phyloP scores from a whole-genome alignment of 352 stramenopile genomes.

The Pythium rishiriense region DNA sequence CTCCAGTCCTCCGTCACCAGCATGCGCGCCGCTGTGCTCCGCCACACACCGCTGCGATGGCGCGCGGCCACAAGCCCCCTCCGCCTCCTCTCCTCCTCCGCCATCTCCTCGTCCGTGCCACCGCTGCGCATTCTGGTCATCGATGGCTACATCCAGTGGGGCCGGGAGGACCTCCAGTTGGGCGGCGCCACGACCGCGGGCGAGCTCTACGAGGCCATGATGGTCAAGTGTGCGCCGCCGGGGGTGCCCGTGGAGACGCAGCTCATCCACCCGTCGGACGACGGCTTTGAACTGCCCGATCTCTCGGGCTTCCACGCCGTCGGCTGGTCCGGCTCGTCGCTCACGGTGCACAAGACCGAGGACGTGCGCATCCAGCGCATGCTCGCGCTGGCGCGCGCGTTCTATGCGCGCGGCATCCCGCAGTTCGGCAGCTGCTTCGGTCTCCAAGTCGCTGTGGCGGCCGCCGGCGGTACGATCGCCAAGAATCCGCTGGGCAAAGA shows the following conservation, averaged over 20 bases:
- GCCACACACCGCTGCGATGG: neutral
- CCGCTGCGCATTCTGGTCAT: constrained; percentile 64
- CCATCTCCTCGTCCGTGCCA: constrained; percentile 14
- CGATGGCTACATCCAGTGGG: constrained; percentile 69
- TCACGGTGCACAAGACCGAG: constrained; percentile 59
- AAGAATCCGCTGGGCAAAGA: constrained; percentile 75
- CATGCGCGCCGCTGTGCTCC: constrained; percentile 9
- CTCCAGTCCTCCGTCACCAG: neutral
- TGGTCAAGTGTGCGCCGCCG: constrained; percentile 50
- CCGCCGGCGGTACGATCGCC: constrained; percentile 49
- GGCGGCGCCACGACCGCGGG: constrained; percentile 68
- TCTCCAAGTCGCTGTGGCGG: constrained; percentile 58
- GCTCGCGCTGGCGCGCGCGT: constrained; percentile 38
- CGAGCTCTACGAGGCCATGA: constrained; percentile 70
- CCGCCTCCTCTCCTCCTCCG: constrained; percentile 11
- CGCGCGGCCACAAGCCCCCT: neutral
- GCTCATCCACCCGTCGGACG: constrained; percentile 62
- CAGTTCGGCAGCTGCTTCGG: constrained; percentile 83
- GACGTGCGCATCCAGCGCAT: constrained; percentile 53
- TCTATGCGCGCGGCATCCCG: constrained; percentile 53
- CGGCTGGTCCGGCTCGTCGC: constrained; percentile 76
- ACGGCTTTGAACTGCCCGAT: constrained; percentile 51
- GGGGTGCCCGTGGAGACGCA: constrained; percentile 49
- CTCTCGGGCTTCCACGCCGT: constrained; percentile 68
- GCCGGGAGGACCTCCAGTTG: constrained; percentile 54